phyloP scores from a whole-genome alignment of 108 stramenopile genomes.

The Heterococcus sp. region DNA sequence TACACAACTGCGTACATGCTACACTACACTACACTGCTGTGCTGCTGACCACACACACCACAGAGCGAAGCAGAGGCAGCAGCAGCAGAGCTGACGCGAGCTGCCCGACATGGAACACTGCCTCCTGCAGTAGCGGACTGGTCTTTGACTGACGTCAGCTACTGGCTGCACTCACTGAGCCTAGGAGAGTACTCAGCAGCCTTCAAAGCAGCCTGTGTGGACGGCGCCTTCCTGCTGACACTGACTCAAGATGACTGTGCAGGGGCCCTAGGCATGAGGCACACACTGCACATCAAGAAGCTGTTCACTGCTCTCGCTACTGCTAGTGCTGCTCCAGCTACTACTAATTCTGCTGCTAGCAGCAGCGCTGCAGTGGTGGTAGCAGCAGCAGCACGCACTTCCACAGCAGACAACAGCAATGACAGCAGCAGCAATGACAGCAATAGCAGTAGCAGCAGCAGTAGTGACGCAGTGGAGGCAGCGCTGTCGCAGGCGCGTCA shows the following conservation, averaged over 20 bases:
- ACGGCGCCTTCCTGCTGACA: constrained; percentile 58
- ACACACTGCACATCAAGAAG: constrained; percentile 63
- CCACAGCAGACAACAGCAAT: not conserved
- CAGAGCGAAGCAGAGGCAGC: constrained; percentile 13
- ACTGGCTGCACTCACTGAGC: constrained; percentile 69
- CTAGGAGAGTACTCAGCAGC: constrained; percentile 44
- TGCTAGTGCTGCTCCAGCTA: constrained; percentile 52
- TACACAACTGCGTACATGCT: too few relatives aligned
- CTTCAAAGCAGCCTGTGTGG: constrained; percentile 56
- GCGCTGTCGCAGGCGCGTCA: constrained; percentile 56
- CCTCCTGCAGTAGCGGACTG: too few relatives aligned
- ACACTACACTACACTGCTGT: too few relatives aligned
- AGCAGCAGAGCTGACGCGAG: too few relatives aligned
- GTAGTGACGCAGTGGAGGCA: too few relatives aligned
- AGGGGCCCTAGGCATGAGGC: constrained; percentile 61
- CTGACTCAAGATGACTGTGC: constrained; percentile 57
- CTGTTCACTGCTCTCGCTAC: constrained; percentile 50
- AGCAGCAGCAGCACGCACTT: not conserved
- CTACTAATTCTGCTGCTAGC: not conserved
- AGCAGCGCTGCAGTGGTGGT: too few relatives aligned
- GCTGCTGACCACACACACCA: too few relatives aligned
- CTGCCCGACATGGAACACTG: too few relatives aligned
- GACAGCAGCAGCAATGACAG: too few relatives aligned
- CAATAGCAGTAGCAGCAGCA: too few relatives aligned
- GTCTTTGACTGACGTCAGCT: constrained; percentile 74